Conservation (phyloP, 2,329 filamentous ascomycete genomes). For the Beauveria sp. region DNA sequence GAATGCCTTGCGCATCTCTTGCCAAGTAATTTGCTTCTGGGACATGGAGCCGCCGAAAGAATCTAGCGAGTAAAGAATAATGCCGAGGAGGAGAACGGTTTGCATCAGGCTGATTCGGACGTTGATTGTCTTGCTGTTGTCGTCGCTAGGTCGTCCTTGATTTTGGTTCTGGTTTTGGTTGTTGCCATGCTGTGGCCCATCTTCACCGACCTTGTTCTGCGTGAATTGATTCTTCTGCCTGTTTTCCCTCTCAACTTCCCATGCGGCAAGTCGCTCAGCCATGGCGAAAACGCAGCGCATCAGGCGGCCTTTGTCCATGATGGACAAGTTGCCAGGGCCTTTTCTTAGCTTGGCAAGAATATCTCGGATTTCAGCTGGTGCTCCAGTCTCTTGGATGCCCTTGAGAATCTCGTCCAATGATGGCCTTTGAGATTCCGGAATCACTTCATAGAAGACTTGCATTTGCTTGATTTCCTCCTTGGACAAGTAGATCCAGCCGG, state of each 20-base stretch:
- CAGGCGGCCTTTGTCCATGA: conserved; percentile 30
- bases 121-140: conserved; percentile 25
- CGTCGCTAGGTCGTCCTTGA: conserved; percentile 16
- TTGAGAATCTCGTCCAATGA: conserved; percentile 53
- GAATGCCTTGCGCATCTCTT: conserved; percentile 90
- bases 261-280: conserved; percentile 27
- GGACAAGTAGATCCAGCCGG: conserved; percentile 40
- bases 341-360: conserved; percentile 45
- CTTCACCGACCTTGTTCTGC: conserved; percentile 16
- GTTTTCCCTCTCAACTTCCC: conserved; percentile 17
- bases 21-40: conserved; percentile 83
- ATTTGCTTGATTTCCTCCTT: conserved; percentile 45
- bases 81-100: conserved; percentile 33
- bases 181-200: not conserved
- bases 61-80: conserved; percentile 47
- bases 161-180: conserved; percentile 11
- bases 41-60: conserved; percentile 33
- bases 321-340: conserved; percentile 46
- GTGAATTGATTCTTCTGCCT: conserved; percentile 17
- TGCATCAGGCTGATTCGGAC: conserved; percentile 28
- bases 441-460: conserved; percentile 50
- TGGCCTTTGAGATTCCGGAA: conserved; percentile 55
- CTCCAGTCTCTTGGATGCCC: conserved; percentile 58
- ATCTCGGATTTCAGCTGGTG: conserved; percentile 60
- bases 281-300: conserved; percentile 30